phyloP scores from a whole-genome alignment of 805 yeast genomes.

The Wickerhamiella spandovensis region DNA sequence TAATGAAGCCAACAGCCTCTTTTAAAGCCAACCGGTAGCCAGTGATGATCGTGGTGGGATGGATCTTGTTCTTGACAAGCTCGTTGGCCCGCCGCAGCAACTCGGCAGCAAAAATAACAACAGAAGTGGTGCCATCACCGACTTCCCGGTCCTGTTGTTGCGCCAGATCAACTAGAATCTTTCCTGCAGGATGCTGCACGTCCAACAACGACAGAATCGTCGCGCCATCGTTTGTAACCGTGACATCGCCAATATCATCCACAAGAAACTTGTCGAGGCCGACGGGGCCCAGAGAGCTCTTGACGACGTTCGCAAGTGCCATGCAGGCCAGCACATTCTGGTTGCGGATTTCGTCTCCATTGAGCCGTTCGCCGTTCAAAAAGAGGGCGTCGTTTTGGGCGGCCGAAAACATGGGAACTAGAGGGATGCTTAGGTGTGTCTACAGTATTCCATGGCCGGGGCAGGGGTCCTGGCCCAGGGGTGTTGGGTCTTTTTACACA shows the following conservation, averaged over 20 bases:
- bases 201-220: constrained; percentile 81
- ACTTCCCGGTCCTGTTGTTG: constrained; percentile 98
- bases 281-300: constrained; percentile 93
- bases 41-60: constrained; percentile 94
- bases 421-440: not conserved
- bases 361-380: constrained; percentile 87
- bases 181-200: constrained; percentile 98
- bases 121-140: constrained; percentile 97
- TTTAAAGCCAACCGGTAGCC: constrained; percentile 89
- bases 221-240: constrained; percentile 98
- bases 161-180: constrained; percentile 89
- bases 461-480: not conserved
- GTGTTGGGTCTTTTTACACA: not conserved
- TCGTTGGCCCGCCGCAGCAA: constrained; percentile 85
- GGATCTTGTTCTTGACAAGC: constrained; percentile 81
- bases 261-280: constrained; percentile 98
- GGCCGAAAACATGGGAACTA: constrained; percentile 10
- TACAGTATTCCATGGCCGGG: not conserved
- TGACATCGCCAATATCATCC: constrained; percentile 97
- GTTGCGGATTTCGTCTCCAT: constrained; percentile 92
- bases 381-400: constrained; percentile 57
- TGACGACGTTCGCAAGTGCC: constrained; percentile 71
- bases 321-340: constrained; percentile 89
- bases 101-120: constrained; percentile 91
- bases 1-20: constrained; percentile 79